Evolutionary conservation across 371 early-diverging fungal species (phyloP), one percentile per base, ranked within the genome.

Genomic region (Amoeboaphelidium protococcarum): DNA sequence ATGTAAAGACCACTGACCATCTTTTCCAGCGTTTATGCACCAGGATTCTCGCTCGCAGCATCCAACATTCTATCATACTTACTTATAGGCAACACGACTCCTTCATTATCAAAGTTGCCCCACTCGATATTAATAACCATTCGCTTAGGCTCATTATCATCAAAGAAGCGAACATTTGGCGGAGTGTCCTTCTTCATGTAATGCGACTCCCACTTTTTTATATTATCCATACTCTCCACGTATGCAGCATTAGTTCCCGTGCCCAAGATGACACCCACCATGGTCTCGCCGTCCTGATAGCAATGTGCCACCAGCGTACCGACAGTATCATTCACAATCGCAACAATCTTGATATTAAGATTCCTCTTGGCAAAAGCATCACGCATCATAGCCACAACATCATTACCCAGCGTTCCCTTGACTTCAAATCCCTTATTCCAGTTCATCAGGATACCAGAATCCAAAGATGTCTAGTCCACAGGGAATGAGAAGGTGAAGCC

Each of bases 401-500:
- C 89, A 49, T 78, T 74, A 48, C 78, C 82, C 2, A 80, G 76
- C 23, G 78, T 80, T 44, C 80, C 83, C 0, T 71, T 51, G 54
- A 69, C 68, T 3, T 62, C 66, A 60, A 87, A 90, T 10, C 92
- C 90, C 66, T 91, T 95, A 54, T 78, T 87, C 95, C 95, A 95
- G 47, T 67, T 58, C 49, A 80, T 66, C 27, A 90, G 67, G 23
- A 60, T 67, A 40, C 88, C 88, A 46, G 72, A 68, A 49, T 74
- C 68, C 47, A 87, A 71, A 27, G 66, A 68, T 45, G 79, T 74
- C 57, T 94, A 92, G 42, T 67, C 56, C 25, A 86, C 80, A 24
- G 95, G 89, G 63, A 85, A 94, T 13, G 83, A 82, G 58, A 94
- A 94, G 0, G 95, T 94, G 58, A 82, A 91, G 10, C 95, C 95